These are phyloP conservation scores for Mentha longifolia DNA, from an alignment of 257 asterid genomes.

Conservation along the genomic window DNA sequence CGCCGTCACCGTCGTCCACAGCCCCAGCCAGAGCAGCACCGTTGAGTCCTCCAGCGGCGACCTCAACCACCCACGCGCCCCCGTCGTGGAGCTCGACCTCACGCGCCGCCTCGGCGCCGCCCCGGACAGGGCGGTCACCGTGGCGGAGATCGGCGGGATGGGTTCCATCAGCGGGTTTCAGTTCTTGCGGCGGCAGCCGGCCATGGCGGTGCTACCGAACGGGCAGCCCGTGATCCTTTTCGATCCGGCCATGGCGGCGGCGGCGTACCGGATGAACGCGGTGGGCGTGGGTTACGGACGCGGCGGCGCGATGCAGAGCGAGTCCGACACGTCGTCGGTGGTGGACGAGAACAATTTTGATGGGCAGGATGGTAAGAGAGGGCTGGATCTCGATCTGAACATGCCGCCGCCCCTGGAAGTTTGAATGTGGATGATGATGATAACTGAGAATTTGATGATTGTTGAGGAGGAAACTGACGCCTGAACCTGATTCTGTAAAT, in stretches of 20 bases:
- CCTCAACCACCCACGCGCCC: conserved; percentile 44
- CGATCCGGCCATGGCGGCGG: conserved; percentile 44
- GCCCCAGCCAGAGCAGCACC: conserved; percentile 82
- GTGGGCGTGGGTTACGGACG: conserved; percentile 22
- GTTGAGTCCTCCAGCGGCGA: conserved; percentile 73
- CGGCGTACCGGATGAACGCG: conserved; percentile 40
- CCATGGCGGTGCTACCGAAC: conserved; percentile 68
- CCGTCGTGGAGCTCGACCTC: conserved; percentile 70
- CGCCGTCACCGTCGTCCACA: conserved; percentile 36
- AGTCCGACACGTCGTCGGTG: conserved; percentile 77
- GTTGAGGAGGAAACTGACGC: not conserved
- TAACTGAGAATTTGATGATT: not conserved
- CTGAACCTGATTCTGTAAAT: conserved; percentile 37
- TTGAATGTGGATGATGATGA: conserved; percentile 26
- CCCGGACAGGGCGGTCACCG: conserved; percentile 21
- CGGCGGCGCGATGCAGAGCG: conserved; percentile 53
- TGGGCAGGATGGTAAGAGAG: conserved; percentile 46
- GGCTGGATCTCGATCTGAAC: conserved; percentile 79
- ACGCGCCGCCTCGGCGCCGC: conserved; percentile 72
- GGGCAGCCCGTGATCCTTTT: conserved; percentile 63
- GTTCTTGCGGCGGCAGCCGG: conserved; percentile 47
- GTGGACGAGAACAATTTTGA: conserved; percentile 70
- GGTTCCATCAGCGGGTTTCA: conserved; percentile 35
- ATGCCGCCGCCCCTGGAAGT: conserved; percentile 71
- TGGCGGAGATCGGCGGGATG: conserved; percentile 25